Evolutionary conservation across 345 rosid species (phyloP).

Genomic region (Citrus cavaleriei): DNA sequence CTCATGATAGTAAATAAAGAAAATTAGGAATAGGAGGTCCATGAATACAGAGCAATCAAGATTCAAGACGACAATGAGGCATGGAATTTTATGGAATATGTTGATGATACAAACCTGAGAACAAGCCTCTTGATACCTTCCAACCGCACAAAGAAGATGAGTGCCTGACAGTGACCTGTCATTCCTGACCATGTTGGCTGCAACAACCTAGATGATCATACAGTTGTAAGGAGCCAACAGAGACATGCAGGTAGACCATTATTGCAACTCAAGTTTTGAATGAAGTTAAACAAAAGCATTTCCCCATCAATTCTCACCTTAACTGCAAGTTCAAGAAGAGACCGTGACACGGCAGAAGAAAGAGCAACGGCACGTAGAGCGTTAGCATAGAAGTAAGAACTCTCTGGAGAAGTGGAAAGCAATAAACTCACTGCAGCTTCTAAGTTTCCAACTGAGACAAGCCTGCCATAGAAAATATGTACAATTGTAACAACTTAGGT

Average conservation of each 20-base stretch:
- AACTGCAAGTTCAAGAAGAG: constrained; percentile 94
- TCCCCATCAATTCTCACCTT: constrained; percentile 47
- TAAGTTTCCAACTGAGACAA: constrained; percentile 84
- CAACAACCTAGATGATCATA: constrained; percentile 65
- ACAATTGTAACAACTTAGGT: constrained; percentile 5
- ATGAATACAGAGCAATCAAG: not conserved
- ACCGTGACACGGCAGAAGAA: constrained; percentile 90
- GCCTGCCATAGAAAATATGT: constrained; percentile 46
- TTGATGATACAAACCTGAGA: constrained; percentile 64
- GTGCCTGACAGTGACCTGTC: constrained; percentile 86
- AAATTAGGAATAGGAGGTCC: not conserved
- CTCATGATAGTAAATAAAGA: not conserved
- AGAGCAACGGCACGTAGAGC: constrained; percentile 97
- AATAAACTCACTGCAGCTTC: constrained; percentile 95
- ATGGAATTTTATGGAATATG: not conserved
- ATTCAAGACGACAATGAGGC: not conserved
- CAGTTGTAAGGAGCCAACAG: constrained; percentile 1
- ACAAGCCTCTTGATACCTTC: constrained; percentile 98
- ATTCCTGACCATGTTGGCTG: constrained; percentile 95
- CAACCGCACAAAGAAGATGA: constrained; percentile 97
- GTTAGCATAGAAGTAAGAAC: constrained; percentile 85
- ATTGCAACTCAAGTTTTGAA: not conserved
- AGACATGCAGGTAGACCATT: not conserved
- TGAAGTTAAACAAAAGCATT: not conserved
- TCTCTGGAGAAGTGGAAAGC: constrained; percentile 89